phyloP scores from a whole-genome alignment of 2,329 filamentous ascomycete genomes.

The Talaromyces sp. region DNA sequence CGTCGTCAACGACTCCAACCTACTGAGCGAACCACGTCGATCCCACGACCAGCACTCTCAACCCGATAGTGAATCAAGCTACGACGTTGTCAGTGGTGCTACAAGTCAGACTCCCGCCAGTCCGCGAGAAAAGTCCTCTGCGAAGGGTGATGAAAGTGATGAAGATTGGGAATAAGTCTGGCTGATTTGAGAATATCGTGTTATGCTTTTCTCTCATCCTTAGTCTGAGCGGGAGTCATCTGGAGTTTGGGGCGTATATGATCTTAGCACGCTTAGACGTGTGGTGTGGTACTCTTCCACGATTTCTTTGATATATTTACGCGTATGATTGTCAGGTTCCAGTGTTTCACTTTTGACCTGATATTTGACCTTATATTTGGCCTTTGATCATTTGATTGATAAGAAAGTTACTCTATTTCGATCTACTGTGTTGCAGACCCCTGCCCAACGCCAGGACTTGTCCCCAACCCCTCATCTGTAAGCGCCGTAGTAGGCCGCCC shows the following conservation, averaged over 20 bases:
- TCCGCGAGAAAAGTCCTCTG: slow-evolving; percentile 49
- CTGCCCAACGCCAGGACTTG: slow-evolving; percentile 23
- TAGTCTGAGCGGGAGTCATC: slow-evolving; percentile 14
- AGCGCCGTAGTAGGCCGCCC: slow-evolving; percentile 27
- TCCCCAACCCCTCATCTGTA: slow-evolving; percentile 32
- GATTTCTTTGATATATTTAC: neutral
- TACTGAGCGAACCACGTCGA: slow-evolving; percentile 64
- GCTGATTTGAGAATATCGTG: neutral
- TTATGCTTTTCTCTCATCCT: neutral
- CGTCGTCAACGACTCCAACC: slow-evolving; percentile 37
- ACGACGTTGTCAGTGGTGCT: slow-evolving; percentile 83
- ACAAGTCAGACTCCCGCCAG: slow-evolving; percentile 73
- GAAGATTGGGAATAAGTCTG: slow-evolving; percentile 70
- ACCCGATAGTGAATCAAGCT: slow-evolving; percentile 90
- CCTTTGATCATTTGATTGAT: neutral
- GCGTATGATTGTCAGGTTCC: neutral
- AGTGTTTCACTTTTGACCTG: neutral
- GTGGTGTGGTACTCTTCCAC: neutral
- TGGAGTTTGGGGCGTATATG: neutral
- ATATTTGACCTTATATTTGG: neutral
- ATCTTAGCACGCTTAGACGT: neutral
- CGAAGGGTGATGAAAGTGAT: slow-evolving; percentile 58
- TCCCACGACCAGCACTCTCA: slow-evolving; percentile 89
- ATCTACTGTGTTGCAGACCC: slow-evolving; percentile 6
- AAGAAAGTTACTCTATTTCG: neutral